Percentiles rank a stretch among this genome's conserved stretches.
Evolutionary conservation across 331 rosid species (phyloP).

Genomic region (Quercus tomentella): DNA sequence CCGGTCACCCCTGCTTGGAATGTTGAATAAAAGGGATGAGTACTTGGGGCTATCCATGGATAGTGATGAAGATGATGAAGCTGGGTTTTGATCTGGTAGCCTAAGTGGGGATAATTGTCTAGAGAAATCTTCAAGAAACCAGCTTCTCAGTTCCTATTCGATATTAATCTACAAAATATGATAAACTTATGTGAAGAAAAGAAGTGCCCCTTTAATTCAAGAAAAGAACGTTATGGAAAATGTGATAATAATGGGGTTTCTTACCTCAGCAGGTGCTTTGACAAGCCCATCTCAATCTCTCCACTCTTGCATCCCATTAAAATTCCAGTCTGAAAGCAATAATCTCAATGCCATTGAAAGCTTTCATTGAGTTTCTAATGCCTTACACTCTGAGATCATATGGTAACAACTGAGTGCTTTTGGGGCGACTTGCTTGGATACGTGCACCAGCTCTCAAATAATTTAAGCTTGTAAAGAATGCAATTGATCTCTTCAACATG

Average conservation of each 20-base stretch:
- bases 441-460: slow-evolving; percentile 42
- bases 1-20: slow-evolving; percentile 14
- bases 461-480: slow-evolving; percentile 49
- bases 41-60: slow-evolving; percentile 70
- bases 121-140: slow-evolving; percentile 40
- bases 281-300: slow-evolving; percentile 84
- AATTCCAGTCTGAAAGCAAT: slow-evolving; percentile 47
- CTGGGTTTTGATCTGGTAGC: slow-evolving; percentile 42
- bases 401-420: slow-evolving; percentile 67
- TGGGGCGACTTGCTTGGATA: slow-evolving; percentile 41
- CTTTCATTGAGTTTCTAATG: slow-evolving; percentile 82
- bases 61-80: slow-evolving; percentile 55
- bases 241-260: not conserved
- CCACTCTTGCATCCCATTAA: slow-evolving; percentile 80
- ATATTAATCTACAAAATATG: slow-evolving; percentile 32
- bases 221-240: not conserved
- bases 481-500: slow-evolving; percentile 56
- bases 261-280: slow-evolving; percentile 52
- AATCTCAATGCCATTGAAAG: slow-evolving; percentile 57
- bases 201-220: not conserved
- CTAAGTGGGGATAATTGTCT: slow-evolving; percentile 15
- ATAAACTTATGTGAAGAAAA: not conserved
- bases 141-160: slow-evolving; percentile 35
- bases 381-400: slow-evolving; percentile 72
- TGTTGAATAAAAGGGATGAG: slow-evolving; percentile 57